A percentile compares a stretch with the other conserved stretches of the same genome.
phyloP scores from a whole-genome alignment of 2,329 filamentous ascomycete species.

The Fusarium oxysporum region DNA sequence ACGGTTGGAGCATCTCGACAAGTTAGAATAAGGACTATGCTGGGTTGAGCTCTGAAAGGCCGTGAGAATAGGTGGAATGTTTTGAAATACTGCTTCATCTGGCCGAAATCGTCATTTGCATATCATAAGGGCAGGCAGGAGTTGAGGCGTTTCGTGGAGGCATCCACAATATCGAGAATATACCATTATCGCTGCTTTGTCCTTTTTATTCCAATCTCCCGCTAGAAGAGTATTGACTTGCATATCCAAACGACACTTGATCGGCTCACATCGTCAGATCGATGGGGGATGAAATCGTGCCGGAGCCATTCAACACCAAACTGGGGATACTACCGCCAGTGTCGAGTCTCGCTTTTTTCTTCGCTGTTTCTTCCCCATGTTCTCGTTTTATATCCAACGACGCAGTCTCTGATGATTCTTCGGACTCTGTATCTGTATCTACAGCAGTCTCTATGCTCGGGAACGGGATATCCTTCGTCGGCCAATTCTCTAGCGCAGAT shows the following conservation, averaged over 20 bases:
- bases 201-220: not conserved
- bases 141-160: constrained; percentile 34
- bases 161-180: constrained; percentile 24
- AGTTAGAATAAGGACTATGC: constrained; percentile 76
- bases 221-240: not conserved
- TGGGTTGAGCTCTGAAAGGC: not conserved
- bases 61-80: not conserved
- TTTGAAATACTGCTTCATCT: not conserved
- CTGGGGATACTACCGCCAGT: not conserved
- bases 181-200: constrained; percentile 25
- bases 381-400: not conserved
- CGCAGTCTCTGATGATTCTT: not conserved
- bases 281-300: not conserved
- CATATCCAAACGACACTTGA: not conserved
- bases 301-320: not conserved
- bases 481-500: constrained; percentile 8
- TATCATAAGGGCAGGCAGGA: constrained; percentile 31
- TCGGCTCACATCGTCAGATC: not conserved
- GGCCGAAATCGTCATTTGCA: constrained; percentile 23
- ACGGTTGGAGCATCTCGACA: constrained; percentile 92
- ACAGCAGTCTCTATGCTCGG: constrained; percentile 4
- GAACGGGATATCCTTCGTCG: constrained; percentile 12
- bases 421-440: not conserved
- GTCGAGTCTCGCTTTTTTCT: not conserved
- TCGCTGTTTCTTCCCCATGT: not conserved